These are phyloP conservation scores for Quercus lobata DNA, from an alignment of 331 rosid species.

Conservation along the genomic window DNA sequence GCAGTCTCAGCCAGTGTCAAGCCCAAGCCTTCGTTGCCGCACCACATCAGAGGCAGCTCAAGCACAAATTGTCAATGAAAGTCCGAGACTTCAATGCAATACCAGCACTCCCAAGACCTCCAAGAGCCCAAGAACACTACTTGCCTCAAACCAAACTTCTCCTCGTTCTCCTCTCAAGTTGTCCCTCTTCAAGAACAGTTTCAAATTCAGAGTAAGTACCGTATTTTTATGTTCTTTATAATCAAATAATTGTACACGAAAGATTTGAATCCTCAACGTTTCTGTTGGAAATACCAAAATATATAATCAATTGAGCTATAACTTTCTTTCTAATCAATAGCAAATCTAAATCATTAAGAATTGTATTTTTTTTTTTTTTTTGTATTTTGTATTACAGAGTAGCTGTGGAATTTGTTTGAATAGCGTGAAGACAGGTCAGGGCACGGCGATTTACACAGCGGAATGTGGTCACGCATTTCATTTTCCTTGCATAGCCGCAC, in stretches of 20 bases:
- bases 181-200: conserved; percentile 91
- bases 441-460: conserved; percentile 96
- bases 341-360: not conserved
- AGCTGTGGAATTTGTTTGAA: conserved; percentile 92
- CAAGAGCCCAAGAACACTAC: conserved; percentile 36
- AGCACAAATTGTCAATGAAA: conserved; percentile 10
- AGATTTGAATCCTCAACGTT: too few relatives aligned
- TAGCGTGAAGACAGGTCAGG: conserved; percentile 92
- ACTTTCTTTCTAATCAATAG: too few relatives aligned
- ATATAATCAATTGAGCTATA: too few relatives aligned
- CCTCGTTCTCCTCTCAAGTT: conserved; percentile 89
- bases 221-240: too few relatives aligned
- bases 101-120: conserved; percentile 35
- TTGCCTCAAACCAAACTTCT: conserved; percentile 71
- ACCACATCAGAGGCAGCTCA: conserved; percentile 32
- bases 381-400: conserved; percentile 42
- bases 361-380: not conserved
- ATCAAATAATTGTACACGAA: too few relatives aligned
- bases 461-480: conserved; percentile 94
- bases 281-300: too few relatives aligned
- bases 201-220: conserved; percentile 71
- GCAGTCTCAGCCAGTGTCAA: conserved; percentile 25
- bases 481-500: conserved; percentile 81
- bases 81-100: conserved; percentile 45
- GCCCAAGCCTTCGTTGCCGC: conserved; percentile 53